phyloP scores from a whole-genome alignment of 2,329 filamentous ascomycete species.

The Fusarium pseudograminearum region DNA sequence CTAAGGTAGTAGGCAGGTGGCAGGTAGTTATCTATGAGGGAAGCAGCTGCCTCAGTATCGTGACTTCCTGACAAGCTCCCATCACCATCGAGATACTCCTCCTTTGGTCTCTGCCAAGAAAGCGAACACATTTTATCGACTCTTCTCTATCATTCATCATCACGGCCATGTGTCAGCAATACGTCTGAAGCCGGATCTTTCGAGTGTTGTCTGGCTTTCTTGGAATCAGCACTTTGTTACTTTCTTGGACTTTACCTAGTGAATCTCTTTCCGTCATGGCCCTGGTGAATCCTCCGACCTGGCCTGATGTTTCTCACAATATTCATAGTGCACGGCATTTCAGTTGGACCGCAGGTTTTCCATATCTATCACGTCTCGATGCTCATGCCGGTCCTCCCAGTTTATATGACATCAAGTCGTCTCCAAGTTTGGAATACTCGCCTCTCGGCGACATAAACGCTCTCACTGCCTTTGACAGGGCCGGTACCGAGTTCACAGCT shows the following conservation, averaged over 20 bases:
- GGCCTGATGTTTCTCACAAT: conserved; percentile 54
- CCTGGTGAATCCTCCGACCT: conserved; percentile 48
- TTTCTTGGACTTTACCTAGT: conserved; percentile 51
- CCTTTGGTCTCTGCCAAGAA: neutral
- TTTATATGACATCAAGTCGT: conserved; percentile 52
- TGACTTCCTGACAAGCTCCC: conserved; percentile 15
- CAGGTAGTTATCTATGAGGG: neutral
- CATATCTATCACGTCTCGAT: conserved; percentile 14
- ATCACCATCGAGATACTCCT: neutral
- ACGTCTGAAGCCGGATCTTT: conserved; percentile 40
- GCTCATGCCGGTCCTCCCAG: conserved; percentile 3
- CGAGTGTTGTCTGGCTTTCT: conserved; percentile 58
- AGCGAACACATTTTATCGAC: conserved; percentile 2
- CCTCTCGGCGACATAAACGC: conserved; percentile 49
- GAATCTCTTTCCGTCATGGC: conserved; percentile 52
- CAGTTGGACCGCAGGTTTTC: conserved; percentile 50
- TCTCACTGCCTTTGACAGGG: conserved; percentile 56
- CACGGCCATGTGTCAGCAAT: conserved; percentile 55
- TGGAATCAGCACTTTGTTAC: conserved; percentile 54
- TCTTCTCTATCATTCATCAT: conserved; percentile 50
- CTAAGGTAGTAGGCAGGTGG: neutral
- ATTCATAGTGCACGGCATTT: conserved; percentile 55
- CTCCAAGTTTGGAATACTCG: conserved; percentile 40
- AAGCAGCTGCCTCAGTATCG: neutral
- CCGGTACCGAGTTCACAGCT: conserved; percentile 37